Evolutionary conservation across 495 filamentous ascomycete genomes (phyloP).

Genomic region (Rusavskia elegans): DNA sequence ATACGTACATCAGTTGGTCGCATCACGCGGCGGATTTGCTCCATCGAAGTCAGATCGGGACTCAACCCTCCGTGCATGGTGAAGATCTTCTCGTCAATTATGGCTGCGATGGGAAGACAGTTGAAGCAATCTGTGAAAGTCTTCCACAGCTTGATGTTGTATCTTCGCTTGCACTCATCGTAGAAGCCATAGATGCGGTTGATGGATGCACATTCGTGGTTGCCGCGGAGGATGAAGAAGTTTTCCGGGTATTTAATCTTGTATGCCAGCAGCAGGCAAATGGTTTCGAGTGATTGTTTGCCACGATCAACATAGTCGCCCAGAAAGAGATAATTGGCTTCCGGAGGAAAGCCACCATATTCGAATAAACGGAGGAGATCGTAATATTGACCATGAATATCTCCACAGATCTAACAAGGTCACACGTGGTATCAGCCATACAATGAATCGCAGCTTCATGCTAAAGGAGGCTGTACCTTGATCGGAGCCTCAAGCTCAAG

Average conservation of each 20-base stretch:
- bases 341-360: slow-evolving; percentile 95
- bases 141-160: slow-evolving; percentile 99
- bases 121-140: slow-evolving; percentile 99
- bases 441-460: too few relatives aligned
- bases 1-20: slow-evolving; percentile 86
- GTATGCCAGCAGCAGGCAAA: slow-evolving; percentile 94
- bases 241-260: slow-evolving; percentile 99
- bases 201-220: slow-evolving; percentile 98
- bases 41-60: slow-evolving; percentile 97
- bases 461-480: slow-evolving; percentile 44
- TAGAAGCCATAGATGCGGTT: slow-evolving; percentile 99
- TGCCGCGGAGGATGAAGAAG: slow-evolving; percentile 96
- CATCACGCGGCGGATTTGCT: slow-evolving; percentile 98
- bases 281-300: slow-evolving; percentile 98
- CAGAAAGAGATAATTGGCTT: slow-evolving; percentile 98
- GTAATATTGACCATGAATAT: slow-evolving; percentile 99
- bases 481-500: slow-evolving; percentile 96
- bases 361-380: slow-evolving; percentile 95
- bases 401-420: slow-evolving; percentile 73
- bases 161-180: slow-evolving; percentile 97
- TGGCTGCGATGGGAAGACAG: slow-evolving; percentile 97
- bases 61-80: slow-evolving; percentile 98
- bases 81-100: slow-evolving; percentile 99
- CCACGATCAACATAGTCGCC: slow-evolving; percentile 98
- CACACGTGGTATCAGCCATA: too few relatives aligned